Evolutionary conservation across 108 stramenopile genomes (phyloP), one percentile per base, ranked within the genome.

Genomic region (Nitzschia palea): DNA sequence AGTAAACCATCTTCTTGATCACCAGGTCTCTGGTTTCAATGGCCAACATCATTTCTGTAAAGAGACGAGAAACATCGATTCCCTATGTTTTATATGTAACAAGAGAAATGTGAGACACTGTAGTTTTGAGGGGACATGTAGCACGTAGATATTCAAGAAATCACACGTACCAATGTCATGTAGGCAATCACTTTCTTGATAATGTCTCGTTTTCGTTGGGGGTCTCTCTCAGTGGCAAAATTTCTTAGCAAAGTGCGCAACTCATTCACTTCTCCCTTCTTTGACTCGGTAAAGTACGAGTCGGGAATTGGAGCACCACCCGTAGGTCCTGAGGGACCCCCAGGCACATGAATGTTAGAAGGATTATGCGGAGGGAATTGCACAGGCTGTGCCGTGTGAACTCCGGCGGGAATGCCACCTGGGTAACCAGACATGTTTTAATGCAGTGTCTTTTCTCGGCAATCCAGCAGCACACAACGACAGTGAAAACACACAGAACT

Each of bases 101-200:
- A n/a, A n/a, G n/a, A n/a, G n/a, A n/a, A n/a, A n/a, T n/a, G n/a
- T n/a, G 10, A 12, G 37, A 12, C 37, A 12, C 6, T 12, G 37
- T 12, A 40, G 37, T 40, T 6, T 6, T 12, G 12, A 6, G 37
- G 6, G 10, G 37, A 12, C 37, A 40, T 6, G 6, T 12, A 40
- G 12, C 37, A 12, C 6, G 10, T 6, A 40, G 37, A 40, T 40
- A 10, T 12, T 40, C 6, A 12, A 6, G 6, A 40, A 12, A 48
- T 48, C 15, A 4, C 22, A n/a, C 47, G 15, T 20, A 48, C 47
- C 26, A 99, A 72, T 17, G 99, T 98, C 99, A 99, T 99, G 90
- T 99, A 99, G 17, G 98, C 99, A 72, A 99, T 98, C 51, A 99
- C 99, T 67, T 99, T 99, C 60, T 99, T 99, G 74, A 99, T 97